Percentiles rank a stretch among this genome's conserved stretches.
Evolutionary conservation across 176 grass and related monocot species (phyloP).

Genomic region (Oryza rufipogon): DNA sequence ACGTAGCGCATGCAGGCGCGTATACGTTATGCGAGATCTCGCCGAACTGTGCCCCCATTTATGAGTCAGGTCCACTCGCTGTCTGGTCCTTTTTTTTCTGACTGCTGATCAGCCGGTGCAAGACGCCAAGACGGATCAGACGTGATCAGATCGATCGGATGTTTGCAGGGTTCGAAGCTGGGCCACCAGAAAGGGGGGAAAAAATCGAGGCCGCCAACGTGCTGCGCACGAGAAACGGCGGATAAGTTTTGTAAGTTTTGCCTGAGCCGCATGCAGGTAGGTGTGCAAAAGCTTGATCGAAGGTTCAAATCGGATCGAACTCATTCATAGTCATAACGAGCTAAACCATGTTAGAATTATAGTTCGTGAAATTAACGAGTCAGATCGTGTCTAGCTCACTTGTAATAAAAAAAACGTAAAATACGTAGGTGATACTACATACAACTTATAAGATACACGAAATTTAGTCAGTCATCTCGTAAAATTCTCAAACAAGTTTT

Average conservation of each 20-base stretch:
- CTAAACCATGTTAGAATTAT: too few relatives aligned
- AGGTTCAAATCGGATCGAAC: too few relatives aligned
- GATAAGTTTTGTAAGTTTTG: neutral
- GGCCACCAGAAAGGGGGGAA: neutral
- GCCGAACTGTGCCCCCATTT: neutral
- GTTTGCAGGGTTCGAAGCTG: neutral
- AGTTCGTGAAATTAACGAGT: too few relatives aligned
- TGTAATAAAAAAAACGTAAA: too few relatives aligned
- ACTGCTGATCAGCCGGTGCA: slow-evolving; percentile 23
- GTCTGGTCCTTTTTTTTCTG: neutral
- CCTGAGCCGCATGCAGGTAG: too few relatives aligned
- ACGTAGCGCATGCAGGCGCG: neutral
- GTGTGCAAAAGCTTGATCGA: too few relatives aligned
- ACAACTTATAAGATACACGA: too few relatives aligned
- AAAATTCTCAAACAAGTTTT: too few relatives aligned
- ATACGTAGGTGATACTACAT: too few relatives aligned
- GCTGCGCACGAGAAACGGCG: neutral
- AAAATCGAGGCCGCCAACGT: neutral
- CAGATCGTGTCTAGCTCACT: too few relatives aligned
- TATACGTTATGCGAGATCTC: neutral
- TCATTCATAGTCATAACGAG: too few relatives aligned
- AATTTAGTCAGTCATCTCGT: too few relatives aligned
- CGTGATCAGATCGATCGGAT: slow-evolving; percentile 9
- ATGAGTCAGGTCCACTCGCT: neutral
- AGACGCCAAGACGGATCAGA: neutral